Percentiles rank a stretch among this genome's conserved stretches.
These are phyloP conservation scores for Termitomyces sp. DNA, from an alignment of 768 basidiomycete species.

Conservation along the genomic window DNA sequence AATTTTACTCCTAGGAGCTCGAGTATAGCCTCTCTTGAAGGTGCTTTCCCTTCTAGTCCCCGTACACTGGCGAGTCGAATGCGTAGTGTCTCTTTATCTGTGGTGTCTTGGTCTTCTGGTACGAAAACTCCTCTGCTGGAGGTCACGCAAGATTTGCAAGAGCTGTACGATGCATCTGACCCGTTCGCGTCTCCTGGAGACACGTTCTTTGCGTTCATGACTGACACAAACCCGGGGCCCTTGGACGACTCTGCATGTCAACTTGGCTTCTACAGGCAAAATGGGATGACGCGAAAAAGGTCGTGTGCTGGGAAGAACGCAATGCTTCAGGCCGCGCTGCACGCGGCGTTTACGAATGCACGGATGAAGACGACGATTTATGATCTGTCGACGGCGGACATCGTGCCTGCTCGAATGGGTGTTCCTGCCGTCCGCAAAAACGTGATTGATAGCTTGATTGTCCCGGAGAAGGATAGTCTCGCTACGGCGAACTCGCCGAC, in stretches of 20 bases:
- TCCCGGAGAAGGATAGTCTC: background rate
- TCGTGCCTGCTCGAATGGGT: background rate
- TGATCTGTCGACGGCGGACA: conserved; percentile 11
- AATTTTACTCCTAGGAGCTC: conserved; percentile 14
- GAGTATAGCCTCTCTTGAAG: conserved; percentile 8
- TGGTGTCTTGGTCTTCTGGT: conserved; percentile 6
- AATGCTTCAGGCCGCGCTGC: background rate
- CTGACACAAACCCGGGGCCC: background rate
- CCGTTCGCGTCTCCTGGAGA: conserved; percentile 15
- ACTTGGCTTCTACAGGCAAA: conserved; percentile 9
- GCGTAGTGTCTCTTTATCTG: conserved; percentile 16
- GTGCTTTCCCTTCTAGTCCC: conserved; percentile 1
- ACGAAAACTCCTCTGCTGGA: conserved; percentile 6
- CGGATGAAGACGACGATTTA: conserved; percentile 15
- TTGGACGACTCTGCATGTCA: conserved; percentile 8
- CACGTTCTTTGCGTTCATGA: conserved; percentile 10
- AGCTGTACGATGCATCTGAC: conserved; percentile 12
- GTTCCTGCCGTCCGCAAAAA: background rate
- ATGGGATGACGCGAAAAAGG: background rate
- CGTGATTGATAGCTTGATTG: background rate
- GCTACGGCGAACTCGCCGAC: conserved; percentile 4
- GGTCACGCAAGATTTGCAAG: conserved; percentile 14
- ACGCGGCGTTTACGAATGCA: conserved; percentile 1
- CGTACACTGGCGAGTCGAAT: conserved; percentile 20
- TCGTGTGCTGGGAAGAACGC: conserved; percentile 1